These are phyloP conservation scores for Blastomyces gilchristii DNA, from an alignment of 2,329 filamentous ascomycete genomes.

Conservation along the genomic window DNA sequence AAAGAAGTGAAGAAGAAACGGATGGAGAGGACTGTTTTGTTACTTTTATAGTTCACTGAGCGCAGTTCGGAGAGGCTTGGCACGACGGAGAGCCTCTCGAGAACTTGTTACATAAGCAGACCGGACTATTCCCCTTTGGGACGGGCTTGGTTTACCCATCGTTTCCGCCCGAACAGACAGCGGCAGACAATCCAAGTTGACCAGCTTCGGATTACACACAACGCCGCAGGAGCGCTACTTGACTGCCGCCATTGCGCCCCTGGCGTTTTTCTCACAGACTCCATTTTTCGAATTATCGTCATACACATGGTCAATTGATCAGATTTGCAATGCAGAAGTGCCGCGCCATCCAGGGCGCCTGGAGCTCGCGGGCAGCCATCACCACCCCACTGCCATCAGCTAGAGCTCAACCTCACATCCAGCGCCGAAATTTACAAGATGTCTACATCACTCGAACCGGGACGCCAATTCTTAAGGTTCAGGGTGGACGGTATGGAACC, in stretches of 20 bases:
- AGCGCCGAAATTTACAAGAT: constrained; percentile 56
- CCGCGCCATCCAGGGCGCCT: constrained; percentile 34
- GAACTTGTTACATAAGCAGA: background rate
- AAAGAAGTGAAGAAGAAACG: too few species aligned
- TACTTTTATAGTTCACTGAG: too few species aligned
- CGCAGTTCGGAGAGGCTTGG: too few species aligned
- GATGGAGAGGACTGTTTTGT: too few species aligned
- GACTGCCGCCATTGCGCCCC: constrained; percentile 1
- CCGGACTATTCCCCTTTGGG: background rate
- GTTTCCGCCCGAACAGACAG: background rate
- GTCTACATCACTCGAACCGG: constrained; percentile 89
- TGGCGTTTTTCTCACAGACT: constrained; percentile 9
- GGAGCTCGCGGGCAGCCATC: constrained; percentile 28
- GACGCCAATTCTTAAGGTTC: constrained; percentile 80
- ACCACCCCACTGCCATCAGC: constrained; percentile 23
- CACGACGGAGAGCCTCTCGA: too few species aligned
- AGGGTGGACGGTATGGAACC: constrained; percentile 70
- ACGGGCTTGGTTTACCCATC: background rate
- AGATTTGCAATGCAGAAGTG: constrained; percentile 38
- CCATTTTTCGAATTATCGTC: constrained; percentile 22
- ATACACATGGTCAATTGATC: constrained; percentile 16
- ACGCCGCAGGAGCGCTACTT: constrained; percentile 1
- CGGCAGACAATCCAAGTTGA: constrained; percentile 17
- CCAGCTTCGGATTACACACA: constrained; percentile 19
- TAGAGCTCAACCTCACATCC: constrained; percentile 31